phyloP scores from a whole-genome alignment of 1,284 basidiomycete species.

The Agaricales sp. region DNA sequence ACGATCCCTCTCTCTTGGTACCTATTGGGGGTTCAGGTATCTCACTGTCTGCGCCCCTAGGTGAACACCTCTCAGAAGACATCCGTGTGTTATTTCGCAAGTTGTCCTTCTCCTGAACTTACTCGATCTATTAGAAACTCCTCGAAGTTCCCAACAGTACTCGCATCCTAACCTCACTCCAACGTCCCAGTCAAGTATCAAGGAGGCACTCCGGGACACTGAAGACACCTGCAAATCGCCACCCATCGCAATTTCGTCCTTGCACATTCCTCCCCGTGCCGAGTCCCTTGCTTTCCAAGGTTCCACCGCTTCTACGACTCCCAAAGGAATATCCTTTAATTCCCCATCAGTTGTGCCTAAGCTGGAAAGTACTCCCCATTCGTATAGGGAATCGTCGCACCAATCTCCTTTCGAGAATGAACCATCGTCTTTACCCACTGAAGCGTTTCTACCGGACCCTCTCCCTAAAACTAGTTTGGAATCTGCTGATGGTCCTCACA shows the following conservation, averaged over 20 bases:
- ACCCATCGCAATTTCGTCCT: conserved; percentile 18
- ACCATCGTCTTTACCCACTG: too few relatives aligned
- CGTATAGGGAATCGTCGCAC: too few relatives aligned
- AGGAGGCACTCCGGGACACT: too few relatives aligned
- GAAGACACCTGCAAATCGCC: too few relatives aligned
- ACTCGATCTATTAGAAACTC: background rate
- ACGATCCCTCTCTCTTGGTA: background rate
- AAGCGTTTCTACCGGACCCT: too few relatives aligned
- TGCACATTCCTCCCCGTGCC: conserved; percentile 31
- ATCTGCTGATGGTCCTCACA: too few relatives aligned
- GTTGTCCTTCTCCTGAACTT: background rate
- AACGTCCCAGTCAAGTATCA: conserved; percentile 8
- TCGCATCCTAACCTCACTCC: background rate
- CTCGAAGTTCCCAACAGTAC: conserved; percentile 14
- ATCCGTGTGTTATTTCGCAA: background rate
- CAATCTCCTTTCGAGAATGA: too few relatives aligned
- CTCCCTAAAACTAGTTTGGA: too few relatives aligned
- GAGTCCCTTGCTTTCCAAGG: conserved; percentile 23
- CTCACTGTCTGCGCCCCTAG: background rate
- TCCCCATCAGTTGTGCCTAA: conserved; percentile 8
- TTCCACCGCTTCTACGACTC: conserved; percentile 19
- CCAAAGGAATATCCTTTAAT: conserved; percentile 16
- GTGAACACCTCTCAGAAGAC: background rate
- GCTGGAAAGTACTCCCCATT: too few relatives aligned
- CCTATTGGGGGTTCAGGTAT: background rate